Percentiles rank a stretch among this genome's conserved stretches.
phyloP scores from a whole-genome alignment of 2,329 filamentous ascomycete genomes.

The Mariannaea elegans region DNA sequence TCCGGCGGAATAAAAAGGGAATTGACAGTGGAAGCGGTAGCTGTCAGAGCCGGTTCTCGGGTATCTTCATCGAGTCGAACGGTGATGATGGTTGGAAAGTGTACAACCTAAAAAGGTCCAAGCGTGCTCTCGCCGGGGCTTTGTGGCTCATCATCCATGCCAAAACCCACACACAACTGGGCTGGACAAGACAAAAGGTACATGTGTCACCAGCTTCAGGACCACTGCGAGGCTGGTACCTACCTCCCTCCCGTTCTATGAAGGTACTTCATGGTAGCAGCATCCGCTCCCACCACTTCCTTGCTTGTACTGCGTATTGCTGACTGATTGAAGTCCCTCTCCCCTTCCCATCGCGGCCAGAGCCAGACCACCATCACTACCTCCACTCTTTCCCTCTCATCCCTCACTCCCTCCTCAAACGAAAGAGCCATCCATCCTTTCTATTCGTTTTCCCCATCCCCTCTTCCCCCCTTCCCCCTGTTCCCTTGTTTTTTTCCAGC shows the following conservation, averaged over 20 bases:
- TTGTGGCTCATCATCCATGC: slow-evolving; percentile 15
- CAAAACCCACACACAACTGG: slow-evolving; percentile 15
- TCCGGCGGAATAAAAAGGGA: too few relatives aligned
- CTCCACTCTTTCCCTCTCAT: slow-evolving; percentile 32
- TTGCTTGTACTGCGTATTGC: slow-evolving; percentile 16
- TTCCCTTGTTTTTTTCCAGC: slow-evolving; percentile 32
- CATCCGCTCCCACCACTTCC: slow-evolving; percentile 12
- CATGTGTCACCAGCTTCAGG: background rate
- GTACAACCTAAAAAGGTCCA: background rate
- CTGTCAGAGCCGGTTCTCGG: background rate
- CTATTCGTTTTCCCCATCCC: slow-evolving; percentile 29
- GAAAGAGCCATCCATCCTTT: slow-evolving; percentile 41
- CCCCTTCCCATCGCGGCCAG: slow-evolving; percentile 10
- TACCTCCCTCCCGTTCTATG: too few relatives aligned
- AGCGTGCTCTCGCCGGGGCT: slow-evolving; percentile 10
- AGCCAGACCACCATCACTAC: slow-evolving; percentile 16
- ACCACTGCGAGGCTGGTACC: background rate
- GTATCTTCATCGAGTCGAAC: background rate
- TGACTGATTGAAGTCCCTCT: slow-evolving; percentile 13
- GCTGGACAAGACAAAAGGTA: slow-evolving; percentile 1
- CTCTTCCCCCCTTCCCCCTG: slow-evolving; percentile 25
- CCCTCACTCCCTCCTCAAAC: slow-evolving; percentile 40
- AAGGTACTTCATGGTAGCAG: too few relatives aligned
- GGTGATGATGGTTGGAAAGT: background rate
- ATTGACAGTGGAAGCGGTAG: too few relatives aligned